Evolutionary conservation across 371 early-diverging fungal genomes (phyloP).

Genomic region (Circinella minor): DNA sequence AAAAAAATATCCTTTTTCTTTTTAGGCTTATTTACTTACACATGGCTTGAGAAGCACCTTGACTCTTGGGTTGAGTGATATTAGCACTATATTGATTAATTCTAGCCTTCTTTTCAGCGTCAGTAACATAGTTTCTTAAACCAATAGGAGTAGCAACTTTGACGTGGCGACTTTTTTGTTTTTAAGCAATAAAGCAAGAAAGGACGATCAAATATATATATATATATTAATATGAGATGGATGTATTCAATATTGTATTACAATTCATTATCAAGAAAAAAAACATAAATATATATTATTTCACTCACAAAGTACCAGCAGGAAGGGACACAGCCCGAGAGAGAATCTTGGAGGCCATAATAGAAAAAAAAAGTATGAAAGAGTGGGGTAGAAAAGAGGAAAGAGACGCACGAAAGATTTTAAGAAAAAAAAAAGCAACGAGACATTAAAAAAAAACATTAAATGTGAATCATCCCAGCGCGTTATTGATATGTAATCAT

Average conservation of each 20-base stretch:
- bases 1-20: not conserved
- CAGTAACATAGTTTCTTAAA: slow-evolving; percentile 44
- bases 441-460: not conserved
- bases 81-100: slow-evolving; percentile 82
- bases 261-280: not conserved
- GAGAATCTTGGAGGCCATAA: slow-evolving; percentile 47
- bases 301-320: slow-evolving; percentile 35
- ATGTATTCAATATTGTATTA: not conserved
- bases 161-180: not conserved
- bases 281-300: not conserved
- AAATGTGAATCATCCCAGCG: slow-evolving; percentile 3
- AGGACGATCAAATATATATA: too few species aligned
- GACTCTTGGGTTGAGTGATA: slow-evolving; percentile 93
- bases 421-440: not conserved
- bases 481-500: not conserved
- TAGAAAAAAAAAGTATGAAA: not conserved
- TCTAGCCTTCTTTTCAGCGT: slow-evolving; percentile 28
- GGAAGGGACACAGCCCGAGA: slow-evolving; percentile 30
- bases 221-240: too few species aligned
- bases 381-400: slow-evolving; percentile 2
- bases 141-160: slow-evolving; percentile 33
- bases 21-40: slow-evolving; percentile 61
- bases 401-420: not conserved
- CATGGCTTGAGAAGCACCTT: slow-evolving; percentile 97
- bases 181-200: too few species aligned